phyloP scores from a whole-genome alignment of 2,329 filamentous ascomycete genomes.

The Sclerotinia glacialis region DNA sequence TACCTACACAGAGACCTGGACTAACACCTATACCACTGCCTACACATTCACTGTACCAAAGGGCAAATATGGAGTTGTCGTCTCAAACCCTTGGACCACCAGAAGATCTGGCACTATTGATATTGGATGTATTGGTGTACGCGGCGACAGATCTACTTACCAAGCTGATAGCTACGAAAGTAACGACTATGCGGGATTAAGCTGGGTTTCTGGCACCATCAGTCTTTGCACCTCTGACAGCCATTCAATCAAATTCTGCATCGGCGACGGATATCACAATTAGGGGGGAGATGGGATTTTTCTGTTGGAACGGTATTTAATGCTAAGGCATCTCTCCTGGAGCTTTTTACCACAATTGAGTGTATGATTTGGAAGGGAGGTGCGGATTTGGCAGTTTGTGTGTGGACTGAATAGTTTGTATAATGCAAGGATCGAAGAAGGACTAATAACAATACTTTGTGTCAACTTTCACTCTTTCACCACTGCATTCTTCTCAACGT shows the following conservation, averaged over 20 bases:
- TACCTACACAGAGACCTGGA: conserved; percentile 2
- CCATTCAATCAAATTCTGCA: background rate
- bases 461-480: background rate
- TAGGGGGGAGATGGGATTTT: background rate
- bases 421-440: background rate
- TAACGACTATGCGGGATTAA: background rate
- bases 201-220: conserved; percentile 12
- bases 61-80: background rate
- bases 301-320: background rate
- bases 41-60: conserved; percentile 11
- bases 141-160: background rate
- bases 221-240: conserved; percentile 1
- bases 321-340: background rate
- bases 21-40: background rate
- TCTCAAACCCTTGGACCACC: conserved; percentile 5
- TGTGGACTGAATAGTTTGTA: background rate
- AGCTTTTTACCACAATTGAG: background rate
- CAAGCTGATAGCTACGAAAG: background rate
- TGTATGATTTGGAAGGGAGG: conserved; percentile 1
- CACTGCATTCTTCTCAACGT: background rate
- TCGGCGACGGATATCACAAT: background rate
- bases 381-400: background rate
- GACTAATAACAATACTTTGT: background rate
- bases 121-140: background rate
- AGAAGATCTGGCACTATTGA: conserved; percentile 2